Conservation (phyloP, 495 filamentous ascomycete genomes). For the Filosporella fistucella region DNA sequence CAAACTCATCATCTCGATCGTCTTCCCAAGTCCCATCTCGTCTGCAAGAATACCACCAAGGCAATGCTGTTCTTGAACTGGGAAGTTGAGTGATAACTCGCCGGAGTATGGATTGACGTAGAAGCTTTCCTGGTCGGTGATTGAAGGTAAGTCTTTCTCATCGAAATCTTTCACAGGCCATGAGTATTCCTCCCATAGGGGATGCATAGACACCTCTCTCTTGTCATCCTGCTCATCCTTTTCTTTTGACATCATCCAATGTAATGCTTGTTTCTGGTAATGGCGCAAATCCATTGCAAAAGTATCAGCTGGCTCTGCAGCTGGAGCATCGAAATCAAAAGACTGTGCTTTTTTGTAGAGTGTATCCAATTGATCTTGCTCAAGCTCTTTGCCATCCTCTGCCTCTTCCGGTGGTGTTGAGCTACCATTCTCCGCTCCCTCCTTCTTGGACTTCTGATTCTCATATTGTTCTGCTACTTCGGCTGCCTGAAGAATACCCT, state of each 20-base stretch:
- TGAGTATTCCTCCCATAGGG: constrained; percentile 90
- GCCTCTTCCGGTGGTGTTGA: constrained; percentile 56
- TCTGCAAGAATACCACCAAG: constrained; percentile 91
- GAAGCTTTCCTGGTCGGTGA: constrained; percentile 64
- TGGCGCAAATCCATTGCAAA: constrained; percentile 83
- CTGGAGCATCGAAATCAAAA: constrained; percentile 90
- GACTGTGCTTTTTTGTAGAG: constrained; percentile 95
- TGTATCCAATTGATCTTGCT: constrained; percentile 91
- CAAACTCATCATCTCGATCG: constrained; percentile 94
- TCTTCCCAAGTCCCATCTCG: constrained; percentile 90
- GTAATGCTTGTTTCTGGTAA: constrained; percentile 90
- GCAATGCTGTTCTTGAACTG: constrained; percentile 89
- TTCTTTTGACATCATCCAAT: constrained; percentile 96
- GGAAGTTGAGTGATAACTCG: constrained; percentile 89
- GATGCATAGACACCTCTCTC: constrained; percentile 81
- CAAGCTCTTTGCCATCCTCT: constrained; percentile 83
- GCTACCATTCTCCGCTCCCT: constrained; percentile 40
- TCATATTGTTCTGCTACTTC: constrained; percentile 80
- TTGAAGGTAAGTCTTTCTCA: constrained; percentile 61
- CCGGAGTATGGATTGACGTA: constrained; percentile 97
- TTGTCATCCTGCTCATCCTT: constrained; percentile 62
- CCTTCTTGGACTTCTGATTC: constrained; percentile 43
- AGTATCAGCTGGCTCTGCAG: constrained; percentile 71
- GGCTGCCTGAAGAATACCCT: constrained; percentile 79
- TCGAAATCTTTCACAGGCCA: constrained; percentile 90